Conservation (phyloP, 2,329 filamentous ascomycete species). For the Phoma herbarum region DNA sequence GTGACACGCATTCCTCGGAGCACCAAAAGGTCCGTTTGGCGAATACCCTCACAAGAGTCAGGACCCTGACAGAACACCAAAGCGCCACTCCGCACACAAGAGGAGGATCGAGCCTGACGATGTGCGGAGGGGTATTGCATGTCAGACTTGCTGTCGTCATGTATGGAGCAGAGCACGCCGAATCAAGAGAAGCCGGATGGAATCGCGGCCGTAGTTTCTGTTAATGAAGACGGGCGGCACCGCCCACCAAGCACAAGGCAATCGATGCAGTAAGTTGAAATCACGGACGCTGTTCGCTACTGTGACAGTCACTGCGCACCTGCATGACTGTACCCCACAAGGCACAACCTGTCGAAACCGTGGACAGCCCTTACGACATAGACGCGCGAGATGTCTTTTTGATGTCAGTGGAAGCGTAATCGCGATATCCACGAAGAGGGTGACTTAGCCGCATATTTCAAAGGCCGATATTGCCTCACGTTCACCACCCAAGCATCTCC, state of each 20-base stretch:
- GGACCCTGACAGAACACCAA: neutral
- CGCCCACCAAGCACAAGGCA: neutral
- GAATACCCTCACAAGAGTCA: neutral
- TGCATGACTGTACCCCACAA: no score
- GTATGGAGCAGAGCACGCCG: neutral
- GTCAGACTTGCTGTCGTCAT: neutral
- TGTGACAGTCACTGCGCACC: neutral
- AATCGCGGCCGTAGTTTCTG: neutral
- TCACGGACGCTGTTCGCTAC: no score
- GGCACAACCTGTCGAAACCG: no score
- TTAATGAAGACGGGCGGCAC: no score
- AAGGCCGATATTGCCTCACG: no score
- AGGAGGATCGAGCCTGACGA: neutral
- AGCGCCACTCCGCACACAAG: neutral
- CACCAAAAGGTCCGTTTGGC: neutral
- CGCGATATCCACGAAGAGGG: no score
- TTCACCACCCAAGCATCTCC: no score
- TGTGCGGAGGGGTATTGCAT: neutral
- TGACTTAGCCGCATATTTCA: no score
- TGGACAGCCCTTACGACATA: no score
- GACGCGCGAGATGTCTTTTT: no score
- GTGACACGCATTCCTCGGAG: conserved; percentile 12
- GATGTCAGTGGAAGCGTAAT: no score
- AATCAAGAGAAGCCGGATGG: neutral
- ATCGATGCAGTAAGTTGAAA: neutral